These are phyloP conservation scores for Cercospora sp. DNA, from an alignment of 2,329 filamentous ascomycete genomes.

Conservation along the genomic window DNA sequence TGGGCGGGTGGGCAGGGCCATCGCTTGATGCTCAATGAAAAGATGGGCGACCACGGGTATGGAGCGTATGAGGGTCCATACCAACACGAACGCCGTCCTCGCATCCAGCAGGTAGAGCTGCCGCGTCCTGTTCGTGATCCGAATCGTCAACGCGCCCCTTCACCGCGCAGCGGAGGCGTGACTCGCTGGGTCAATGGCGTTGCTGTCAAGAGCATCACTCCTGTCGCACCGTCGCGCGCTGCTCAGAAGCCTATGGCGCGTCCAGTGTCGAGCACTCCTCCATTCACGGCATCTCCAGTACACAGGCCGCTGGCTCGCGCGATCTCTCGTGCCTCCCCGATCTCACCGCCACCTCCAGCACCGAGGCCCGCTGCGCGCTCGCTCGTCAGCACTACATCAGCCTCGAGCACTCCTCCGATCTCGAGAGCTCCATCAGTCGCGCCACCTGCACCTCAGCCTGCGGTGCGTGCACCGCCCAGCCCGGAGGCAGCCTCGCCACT, in stretches of 20 bases:
- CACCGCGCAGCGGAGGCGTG: constrained; percentile 4
- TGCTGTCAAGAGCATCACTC: background rate
- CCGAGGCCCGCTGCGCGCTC: background rate
- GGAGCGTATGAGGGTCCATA: background rate
- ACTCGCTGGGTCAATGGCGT: constrained; percentile 5
- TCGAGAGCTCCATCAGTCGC: background rate
- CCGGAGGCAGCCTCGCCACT: background rate
- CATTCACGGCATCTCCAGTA: background rate
- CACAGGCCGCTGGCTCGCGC: background rate
- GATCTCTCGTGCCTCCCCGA: background rate
- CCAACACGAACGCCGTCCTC: background rate
- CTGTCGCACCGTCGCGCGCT: background rate
- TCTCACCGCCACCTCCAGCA: background rate
- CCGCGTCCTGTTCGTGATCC: background rate
- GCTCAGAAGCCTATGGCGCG: background rate
- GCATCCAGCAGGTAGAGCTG: background rate
- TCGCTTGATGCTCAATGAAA: constrained; percentile 15
- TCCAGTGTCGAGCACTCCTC: background rate
- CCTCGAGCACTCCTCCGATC: background rate
- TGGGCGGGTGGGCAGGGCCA: constrained; percentile 26
- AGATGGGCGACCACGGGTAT: background rate
- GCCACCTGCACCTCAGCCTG: background rate
- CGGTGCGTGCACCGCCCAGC: background rate
- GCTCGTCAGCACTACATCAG: background rate
- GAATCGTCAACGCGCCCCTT: constrained; percentile 6